Percentiles rank a stretch among this genome's conserved stretches.
phyloP scores from a whole-genome alignment of 805 yeast genomes.

The Cyberlindnera sargentensis region DNA sequence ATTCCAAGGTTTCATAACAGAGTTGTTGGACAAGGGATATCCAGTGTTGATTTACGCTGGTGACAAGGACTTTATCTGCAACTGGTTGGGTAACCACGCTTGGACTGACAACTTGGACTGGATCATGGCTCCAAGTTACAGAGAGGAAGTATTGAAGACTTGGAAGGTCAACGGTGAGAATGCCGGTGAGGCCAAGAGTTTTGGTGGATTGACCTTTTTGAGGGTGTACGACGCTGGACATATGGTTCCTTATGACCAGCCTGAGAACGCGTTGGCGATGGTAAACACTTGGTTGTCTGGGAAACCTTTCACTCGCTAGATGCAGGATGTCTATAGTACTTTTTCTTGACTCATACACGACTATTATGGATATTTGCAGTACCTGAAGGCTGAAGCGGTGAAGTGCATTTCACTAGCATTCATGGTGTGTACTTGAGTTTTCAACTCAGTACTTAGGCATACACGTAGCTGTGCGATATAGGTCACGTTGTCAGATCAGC shows the following conservation, averaged over 20 bases:
- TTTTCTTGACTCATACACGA: too few relatives aligned
- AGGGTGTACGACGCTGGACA: constrained; percentile 82
- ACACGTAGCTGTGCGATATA: too few relatives aligned
- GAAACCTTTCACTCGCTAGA: constrained; percentile 19
- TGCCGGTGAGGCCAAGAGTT: constrained; percentile 73
- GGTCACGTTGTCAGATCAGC: too few relatives aligned
- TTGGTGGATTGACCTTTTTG: constrained; percentile 64
- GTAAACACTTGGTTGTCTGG: constrained; percentile 71
- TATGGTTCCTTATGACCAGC: constrained; percentile 89
- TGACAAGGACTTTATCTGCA: constrained; percentile 87
- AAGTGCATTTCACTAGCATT: too few relatives aligned
- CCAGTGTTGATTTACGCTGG: constrained; percentile 93
- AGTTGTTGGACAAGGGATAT: constrained; percentile 57
- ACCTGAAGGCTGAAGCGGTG: too few relatives aligned
- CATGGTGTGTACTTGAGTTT: too few relatives aligned
- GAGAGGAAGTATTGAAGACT: constrained; percentile 31
- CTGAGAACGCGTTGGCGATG: constrained; percentile 62
- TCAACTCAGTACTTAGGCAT: too few relatives aligned
- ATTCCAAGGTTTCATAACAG: constrained; percentile 66
- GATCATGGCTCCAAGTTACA: constrained; percentile 47
- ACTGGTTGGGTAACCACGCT: constrained; percentile 86
- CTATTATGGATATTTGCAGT: too few relatives aligned
- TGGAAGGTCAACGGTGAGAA: constrained; percentile 35
- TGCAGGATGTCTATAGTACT: too few relatives aligned
- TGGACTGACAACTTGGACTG: constrained; percentile 70